phyloP scores from a whole-genome alignment of 2,329 filamentous ascomycete genomes.

The Monosporascus sp. region DNA sequence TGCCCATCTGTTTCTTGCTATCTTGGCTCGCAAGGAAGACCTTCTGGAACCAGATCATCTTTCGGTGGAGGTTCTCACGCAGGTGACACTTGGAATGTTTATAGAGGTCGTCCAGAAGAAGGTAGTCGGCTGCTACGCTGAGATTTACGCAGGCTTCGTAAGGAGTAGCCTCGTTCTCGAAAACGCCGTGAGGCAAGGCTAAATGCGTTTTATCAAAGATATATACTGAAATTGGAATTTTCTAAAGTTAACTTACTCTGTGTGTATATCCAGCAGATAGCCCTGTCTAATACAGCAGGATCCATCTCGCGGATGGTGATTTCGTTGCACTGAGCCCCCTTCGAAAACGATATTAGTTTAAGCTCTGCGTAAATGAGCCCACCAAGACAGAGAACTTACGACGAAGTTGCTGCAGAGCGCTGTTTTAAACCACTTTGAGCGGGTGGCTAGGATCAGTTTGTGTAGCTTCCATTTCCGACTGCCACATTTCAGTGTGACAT shows the following conservation, averaged over 20 bases:
- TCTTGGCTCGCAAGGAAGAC: too few relatives aligned
- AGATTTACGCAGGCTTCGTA: too few relatives aligned
- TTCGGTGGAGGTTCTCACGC: too few relatives aligned
- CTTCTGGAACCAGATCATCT: too few relatives aligned
- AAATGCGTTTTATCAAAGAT: too few relatives aligned
- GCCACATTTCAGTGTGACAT: neutral
- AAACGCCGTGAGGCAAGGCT: too few relatives aligned
- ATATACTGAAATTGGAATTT: too few relatives aligned
- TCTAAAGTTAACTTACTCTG: neutral
- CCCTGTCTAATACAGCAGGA: neutral
- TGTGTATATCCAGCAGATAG: constrained; percentile 1
- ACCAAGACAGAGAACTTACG: neutral
- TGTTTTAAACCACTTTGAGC: constrained; percentile 3
- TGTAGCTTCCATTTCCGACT: neutral
- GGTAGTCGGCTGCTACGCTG: too few relatives aligned
- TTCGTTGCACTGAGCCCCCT: neutral
- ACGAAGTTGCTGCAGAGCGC: neutral
- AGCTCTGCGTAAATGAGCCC: neutral
- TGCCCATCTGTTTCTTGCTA: too few relatives aligned
- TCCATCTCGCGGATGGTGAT: neutral
- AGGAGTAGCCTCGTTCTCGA: too few relatives aligned
- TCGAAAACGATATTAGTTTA: neutral
- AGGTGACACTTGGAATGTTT: too few relatives aligned
- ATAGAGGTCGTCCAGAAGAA: too few relatives aligned
- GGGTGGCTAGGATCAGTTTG: neutral